A percentile compares a stretch with the other conserved stretches of the same genome.
Evolutionary conservation across 352 stramenopile species (phyloP).

Genomic region (Aphanomyces cochlioides): DNA sequence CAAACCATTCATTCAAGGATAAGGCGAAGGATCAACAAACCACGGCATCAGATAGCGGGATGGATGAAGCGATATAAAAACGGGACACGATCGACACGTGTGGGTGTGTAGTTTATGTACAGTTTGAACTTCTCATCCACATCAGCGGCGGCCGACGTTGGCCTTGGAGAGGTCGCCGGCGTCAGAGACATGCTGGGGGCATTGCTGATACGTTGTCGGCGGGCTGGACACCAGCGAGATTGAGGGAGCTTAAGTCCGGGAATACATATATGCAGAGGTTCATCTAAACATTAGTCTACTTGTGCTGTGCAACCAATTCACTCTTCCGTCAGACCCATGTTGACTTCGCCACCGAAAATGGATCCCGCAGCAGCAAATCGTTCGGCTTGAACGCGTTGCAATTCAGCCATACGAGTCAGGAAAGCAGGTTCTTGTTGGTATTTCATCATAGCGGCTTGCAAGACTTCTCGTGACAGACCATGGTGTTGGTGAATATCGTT

Average conservation of each 20-base stretch:
- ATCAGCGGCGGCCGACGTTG: background rate
- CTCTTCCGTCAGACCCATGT: slow-evolving; percentile 57
- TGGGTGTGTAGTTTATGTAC: too few species aligned
- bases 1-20: background rate
- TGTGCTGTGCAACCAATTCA: slow-evolving; percentile 2
- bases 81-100: too few species aligned
- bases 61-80: too few species aligned
- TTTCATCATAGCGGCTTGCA: slow-evolving; percentile 89
- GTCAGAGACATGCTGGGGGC: background rate
- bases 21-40: too few species aligned
- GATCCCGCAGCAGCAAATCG: slow-evolving; percentile 72
- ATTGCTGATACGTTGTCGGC: background rate
- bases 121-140: background rate
- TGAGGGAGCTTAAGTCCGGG: slow-evolving; percentile 4
- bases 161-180: background rate
- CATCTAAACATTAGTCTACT: slow-evolving; percentile 8
- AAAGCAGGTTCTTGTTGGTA: slow-evolving; percentile 87
- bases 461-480: slow-evolving; percentile 77
- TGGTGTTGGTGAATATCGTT: slow-evolving; percentile 85
- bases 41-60: too few species aligned
- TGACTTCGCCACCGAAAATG: slow-evolving; percentile 87
- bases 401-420: slow-evolving; percentile 82
- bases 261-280: slow-evolving; percentile 16
- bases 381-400: slow-evolving; percentile 83
- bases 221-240: background rate